Conservation (phyloP, 371 early-diverging fungal genomes). For the Apophysomyces trapeziformis region DNA sequence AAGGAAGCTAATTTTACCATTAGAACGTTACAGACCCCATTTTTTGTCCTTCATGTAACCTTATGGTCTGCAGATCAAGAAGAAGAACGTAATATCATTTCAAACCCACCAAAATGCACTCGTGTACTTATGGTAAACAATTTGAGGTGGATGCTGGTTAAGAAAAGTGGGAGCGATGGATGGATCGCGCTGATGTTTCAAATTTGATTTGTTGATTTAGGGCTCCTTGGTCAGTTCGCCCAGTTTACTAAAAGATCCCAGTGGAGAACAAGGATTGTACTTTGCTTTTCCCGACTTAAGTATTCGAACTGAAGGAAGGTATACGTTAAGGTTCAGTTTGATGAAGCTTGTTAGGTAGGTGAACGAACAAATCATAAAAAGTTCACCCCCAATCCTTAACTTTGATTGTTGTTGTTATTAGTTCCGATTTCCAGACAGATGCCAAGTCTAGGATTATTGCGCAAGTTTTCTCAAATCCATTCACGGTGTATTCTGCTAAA, state of each 20-base stretch:
- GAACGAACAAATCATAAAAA: background rate
- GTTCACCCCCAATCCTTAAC: background rate
- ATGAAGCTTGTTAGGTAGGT: constrained; percentile 53
- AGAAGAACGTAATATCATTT: constrained; percentile 62
- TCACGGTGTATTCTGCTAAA: constrained; percentile 66
- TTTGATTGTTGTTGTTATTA: constrained; percentile 17
- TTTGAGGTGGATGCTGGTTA: too few species aligned
- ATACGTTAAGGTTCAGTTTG: constrained; percentile 76
- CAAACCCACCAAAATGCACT: constrained; percentile 66
- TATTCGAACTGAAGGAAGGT: constrained; percentile 87
- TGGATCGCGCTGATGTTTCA: background rate
- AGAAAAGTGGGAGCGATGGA: too few species aligned
- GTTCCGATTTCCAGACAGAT: constrained; percentile 57
- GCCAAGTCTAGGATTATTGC: constrained; percentile 63
- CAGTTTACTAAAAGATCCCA: constrained; percentile 60
- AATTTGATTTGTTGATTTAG: background rate
- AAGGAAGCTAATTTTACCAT: background rate
- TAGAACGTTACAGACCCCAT: constrained; percentile 61
- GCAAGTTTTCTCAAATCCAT: constrained; percentile 60
- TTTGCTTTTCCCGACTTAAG: constrained; percentile 93
- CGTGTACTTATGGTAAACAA: constrained; percentile 59
- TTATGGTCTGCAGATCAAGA: constrained; percentile 72
- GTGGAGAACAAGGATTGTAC: constrained; percentile 78
- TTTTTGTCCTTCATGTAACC: constrained; percentile 78
- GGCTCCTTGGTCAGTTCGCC: constrained; percentile 85